A percentile compares a stretch with the other conserved stretches of the same genome.
Evolutionary conservation across 345 rosid species (phyloP).

Genomic region (Diplotaxis tenuifolia): DNA sequence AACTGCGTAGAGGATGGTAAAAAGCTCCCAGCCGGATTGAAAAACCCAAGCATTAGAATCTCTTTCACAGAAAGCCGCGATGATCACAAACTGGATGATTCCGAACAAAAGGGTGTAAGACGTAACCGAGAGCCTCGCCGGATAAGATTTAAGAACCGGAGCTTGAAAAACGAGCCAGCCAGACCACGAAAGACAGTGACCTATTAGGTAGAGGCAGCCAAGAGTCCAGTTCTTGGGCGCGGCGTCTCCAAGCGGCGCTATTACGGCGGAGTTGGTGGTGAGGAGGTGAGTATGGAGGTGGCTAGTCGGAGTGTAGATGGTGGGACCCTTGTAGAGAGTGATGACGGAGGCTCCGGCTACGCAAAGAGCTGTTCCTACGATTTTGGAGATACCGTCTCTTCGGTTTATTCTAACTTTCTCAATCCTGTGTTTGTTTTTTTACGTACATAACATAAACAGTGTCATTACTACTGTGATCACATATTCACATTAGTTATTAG

Average conservation of each 20-base stretch:
- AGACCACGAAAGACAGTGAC: constrained; percentile 97
- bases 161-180: constrained; percentile 96
- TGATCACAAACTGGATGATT: constrained; percentile 82
- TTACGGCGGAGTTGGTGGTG: constrained; percentile 30
- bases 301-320: constrained; percentile 63
- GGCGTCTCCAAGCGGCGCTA: constrained; percentile 60
- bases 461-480: constrained; percentile 1
- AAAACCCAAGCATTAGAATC: constrained; percentile 74
- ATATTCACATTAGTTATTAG: too few species aligned
- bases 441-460: constrained; percentile 12
- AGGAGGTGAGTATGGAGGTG: constrained; percentile 42
- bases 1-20: constrained; percentile 92
- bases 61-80: constrained; percentile 73
- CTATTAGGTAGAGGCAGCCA: constrained; percentile 86
- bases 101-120: constrained; percentile 97
- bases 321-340: constrained; percentile 88
- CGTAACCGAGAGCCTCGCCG: constrained; percentile 93
- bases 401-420: constrained; percentile 80
- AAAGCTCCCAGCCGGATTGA: constrained; percentile 78
- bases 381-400: constrained; percentile 82
- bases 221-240: constrained; percentile 83
- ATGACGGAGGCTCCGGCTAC: constrained; percentile 95
- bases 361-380: constrained; percentile 71
- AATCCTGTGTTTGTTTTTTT: constrained; percentile 50
- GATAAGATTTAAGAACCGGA: constrained; percentile 91